These are phyloP conservation scores for Fusarium solani-melongenae DNA, from an alignment of 2,329 filamentous ascomycete species.

Conservation along the genomic window DNA sequence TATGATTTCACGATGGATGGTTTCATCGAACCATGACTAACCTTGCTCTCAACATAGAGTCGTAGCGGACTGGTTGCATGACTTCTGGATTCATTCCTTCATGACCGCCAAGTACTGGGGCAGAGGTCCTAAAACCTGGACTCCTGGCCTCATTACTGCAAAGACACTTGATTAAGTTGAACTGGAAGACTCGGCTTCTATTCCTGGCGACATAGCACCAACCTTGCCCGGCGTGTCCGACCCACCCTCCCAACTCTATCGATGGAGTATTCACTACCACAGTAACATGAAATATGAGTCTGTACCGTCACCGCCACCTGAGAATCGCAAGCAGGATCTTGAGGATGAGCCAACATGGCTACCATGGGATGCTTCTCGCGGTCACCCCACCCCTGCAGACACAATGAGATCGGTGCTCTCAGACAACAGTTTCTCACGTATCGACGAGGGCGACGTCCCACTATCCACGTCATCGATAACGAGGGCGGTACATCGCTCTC, in stretches of 20 bases:
- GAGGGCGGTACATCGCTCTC: background rate
- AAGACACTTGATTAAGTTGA: background rate
- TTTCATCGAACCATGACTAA: background rate
- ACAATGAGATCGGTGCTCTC: background rate
- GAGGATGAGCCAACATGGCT: background rate
- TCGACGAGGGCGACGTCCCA: background rate
- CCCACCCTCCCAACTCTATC: background rate
- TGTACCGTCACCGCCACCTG: background rate
- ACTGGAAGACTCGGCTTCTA: rapidly evolving
- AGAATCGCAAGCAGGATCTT: background rate
- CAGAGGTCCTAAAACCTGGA: background rate
- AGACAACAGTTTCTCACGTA: background rate
- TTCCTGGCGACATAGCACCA: background rate
- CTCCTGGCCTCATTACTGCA: background rate
- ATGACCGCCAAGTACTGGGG: constrained; percentile 16
- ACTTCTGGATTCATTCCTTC: constrained; percentile 13
- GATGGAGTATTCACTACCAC: background rate
- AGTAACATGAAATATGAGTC: rapidly evolving
- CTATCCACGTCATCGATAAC: background rate
- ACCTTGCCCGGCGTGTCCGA: too few relatives aligned
- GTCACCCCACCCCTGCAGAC: background rate
- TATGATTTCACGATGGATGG: background rate
- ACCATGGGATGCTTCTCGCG: background rate
- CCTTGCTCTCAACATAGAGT: background rate
- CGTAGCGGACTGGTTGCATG: background rate